These are phyloP conservation scores for Trichocladium uniseriatum DNA, from an alignment of 495 filamentous ascomycete species.

Conservation along the genomic window DNA sequence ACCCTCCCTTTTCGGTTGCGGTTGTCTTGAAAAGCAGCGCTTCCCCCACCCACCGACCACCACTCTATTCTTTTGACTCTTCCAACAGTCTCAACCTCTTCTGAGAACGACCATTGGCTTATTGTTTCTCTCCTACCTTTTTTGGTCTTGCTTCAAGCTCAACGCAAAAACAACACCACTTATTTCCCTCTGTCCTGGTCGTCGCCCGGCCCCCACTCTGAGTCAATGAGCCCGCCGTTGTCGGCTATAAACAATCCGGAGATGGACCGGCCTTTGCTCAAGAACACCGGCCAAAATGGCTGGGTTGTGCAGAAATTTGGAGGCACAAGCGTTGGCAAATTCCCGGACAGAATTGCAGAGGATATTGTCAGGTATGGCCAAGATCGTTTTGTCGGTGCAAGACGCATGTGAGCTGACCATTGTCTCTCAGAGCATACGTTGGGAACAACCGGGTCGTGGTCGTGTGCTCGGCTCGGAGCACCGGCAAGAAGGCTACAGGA, in stretches of 20 bases:
- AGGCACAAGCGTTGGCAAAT: constrained; percentile 55
- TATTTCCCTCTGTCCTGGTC: not conserved
- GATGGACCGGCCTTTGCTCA: constrained; percentile 19
- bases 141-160: not conserved
- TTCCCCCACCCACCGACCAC: not conserved
- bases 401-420: constrained; percentile 4
- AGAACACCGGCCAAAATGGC: constrained; percentile 31
- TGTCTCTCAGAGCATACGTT: constrained; percentile 50
- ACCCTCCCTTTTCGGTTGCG: not conserved
- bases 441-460: constrained; percentile 64
- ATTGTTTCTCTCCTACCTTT: not conserved
- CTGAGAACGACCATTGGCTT: constrained; percentile 1
- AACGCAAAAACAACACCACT: not conserved
- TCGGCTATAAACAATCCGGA: constrained; percentile 2
- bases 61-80: not conserved
- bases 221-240: constrained; percentile 14
- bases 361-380: constrained; percentile 31
- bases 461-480: constrained; percentile 88
- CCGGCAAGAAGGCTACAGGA: constrained; percentile 78
- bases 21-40: constrained; percentile 4
- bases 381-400: not conserved
- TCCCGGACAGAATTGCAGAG: constrained; percentile 33
- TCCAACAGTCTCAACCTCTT: not conserved
- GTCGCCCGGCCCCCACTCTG: not conserved
- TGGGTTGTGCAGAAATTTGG: constrained; percentile 88